These are phyloP conservation scores for Stagonosporopsis cucurbitacearum DNA, from an alignment of 2,329 filamentous ascomycete genomes.

Conservation along the genomic window DNA sequence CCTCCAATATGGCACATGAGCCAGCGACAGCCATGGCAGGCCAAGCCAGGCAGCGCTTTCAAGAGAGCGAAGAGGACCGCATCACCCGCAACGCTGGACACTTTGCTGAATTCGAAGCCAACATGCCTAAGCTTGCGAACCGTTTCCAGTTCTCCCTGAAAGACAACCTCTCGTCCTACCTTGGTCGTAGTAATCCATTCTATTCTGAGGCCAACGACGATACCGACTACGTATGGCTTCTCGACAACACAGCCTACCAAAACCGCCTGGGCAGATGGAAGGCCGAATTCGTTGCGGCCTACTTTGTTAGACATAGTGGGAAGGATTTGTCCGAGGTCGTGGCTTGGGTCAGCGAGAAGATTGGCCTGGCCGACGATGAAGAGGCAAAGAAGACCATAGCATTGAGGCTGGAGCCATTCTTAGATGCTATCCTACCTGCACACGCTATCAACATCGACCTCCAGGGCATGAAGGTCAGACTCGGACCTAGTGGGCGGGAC, in stretches of 20 bases:
- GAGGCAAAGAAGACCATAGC: conserved; percentile 66
- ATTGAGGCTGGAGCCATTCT: conserved; percentile 75
- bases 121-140: conserved; percentile 44
- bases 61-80: conserved; percentile 44
- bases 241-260: conserved; percentile 87
- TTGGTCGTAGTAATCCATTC: conserved; percentile 50
- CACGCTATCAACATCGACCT: conserved; percentile 71
- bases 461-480: conserved; percentile 44
- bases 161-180: conserved; percentile 49
- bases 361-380: conserved; percentile 65
- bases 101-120: conserved; percentile 46
- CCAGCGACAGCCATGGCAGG: conserved; percentile 28
- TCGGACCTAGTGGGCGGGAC: conserved; percentile 74
- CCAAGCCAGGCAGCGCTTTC: conserved; percentile 37
- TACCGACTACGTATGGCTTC: conserved; percentile 81
- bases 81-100: conserved; percentile 37
- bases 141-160: conserved; percentile 47
- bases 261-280: conserved; percentile 66
- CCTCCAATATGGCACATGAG: conserved; percentile 26
- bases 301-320: conserved; percentile 76
- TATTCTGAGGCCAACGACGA: conserved; percentile 59
- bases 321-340: conserved; percentile 72
- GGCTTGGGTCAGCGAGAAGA: conserved; percentile 70
- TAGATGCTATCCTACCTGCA: conserved; percentile 76
- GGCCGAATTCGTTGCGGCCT: conserved; percentile 82